Evolutionary conservation across 108 stramenopile species (phyloP), one percentile per base, ranked within the genome.

Genomic region (Skeletonema costatum): DNA sequence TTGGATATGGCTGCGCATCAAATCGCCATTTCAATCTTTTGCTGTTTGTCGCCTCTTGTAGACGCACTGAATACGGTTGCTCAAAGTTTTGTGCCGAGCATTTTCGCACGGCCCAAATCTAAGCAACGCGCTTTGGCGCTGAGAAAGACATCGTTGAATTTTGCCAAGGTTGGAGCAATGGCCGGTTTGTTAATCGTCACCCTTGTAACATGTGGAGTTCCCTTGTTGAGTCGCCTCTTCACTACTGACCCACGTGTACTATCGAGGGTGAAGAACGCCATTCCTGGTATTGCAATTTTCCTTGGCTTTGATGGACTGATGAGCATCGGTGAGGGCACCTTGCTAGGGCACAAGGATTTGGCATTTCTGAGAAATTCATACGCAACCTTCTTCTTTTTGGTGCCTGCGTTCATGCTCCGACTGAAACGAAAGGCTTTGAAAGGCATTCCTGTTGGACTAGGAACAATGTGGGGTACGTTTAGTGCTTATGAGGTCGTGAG

Each of bases 281-380:
- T 89, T 19, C 92, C 95, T 2, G 80, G 90, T 14, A 68, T 88
- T 1, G 86, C 64, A 32, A 70, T 92, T 60, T 91, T 91, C 60
- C 64, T 84, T 42, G 60, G 74, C 1, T 70, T 88, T 30, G 90
- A 96, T 77, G 92, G 91, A 5, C 44, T 88, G 14, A 78, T 93
- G 62, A 90, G 89, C 50, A 79, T 84, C 32, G 70, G 80, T 5
- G 95, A 96, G 78, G 84, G 84, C 8, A 68, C 91, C 17, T 71
- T 96, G 31, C 73, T 96, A 44, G 95, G 92, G 12, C 90, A 88
- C 63, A 92, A 87, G 69, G 95, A 96, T 73, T 72, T 93, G 36
- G 71, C 66, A 3, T 93, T 88, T 71, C 75, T 93, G 1, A 88
- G 91, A 35, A 86, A 88, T 50, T 81, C 84, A 83, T 96, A 96